A percentile compares a stretch with the other conserved stretches of the same genome.
phyloP scores from a whole-genome alignment of 495 filamentous ascomycete genomes.

The Beverwykella pulmonaria region DNA sequence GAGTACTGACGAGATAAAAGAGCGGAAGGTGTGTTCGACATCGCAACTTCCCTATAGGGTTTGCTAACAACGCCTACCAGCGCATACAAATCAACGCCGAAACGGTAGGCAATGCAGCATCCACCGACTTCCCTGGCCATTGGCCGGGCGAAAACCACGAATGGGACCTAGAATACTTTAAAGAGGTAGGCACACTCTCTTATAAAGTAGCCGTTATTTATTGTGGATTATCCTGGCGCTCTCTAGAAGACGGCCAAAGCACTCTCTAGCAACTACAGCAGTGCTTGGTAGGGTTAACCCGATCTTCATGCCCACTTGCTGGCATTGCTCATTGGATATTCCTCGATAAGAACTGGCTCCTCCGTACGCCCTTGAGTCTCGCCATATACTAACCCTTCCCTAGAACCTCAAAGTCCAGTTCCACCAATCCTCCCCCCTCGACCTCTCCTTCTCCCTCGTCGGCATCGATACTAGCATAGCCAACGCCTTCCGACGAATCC shows the following conservation, averaged over 20 bases:
- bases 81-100: conserved; percentile 84
- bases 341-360: no score
- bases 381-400: conserved; percentile 1
- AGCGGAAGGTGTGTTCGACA: conserved; percentile 38
- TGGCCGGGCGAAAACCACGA: conserved; percentile 87
- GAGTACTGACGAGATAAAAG: conserved; percentile 38
- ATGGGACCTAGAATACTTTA: conserved; percentile 81
- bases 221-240: no score
- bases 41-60: not conserved
- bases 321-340: no score
- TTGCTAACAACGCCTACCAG: conserved; percentile 48
- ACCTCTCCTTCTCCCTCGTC: conserved; percentile 85
- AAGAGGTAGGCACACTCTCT: conserved; percentile 49
- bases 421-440: conserved; percentile 73
- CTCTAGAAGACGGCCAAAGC: no score
- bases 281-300: no score
- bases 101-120: conserved; percentile 83
- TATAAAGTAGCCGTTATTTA: conserved; percentile 2
- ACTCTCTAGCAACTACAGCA: no score
- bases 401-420: conserved; percentile 75
- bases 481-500: conserved; percentile 96
- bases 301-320: no score
- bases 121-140: conserved; percentile 87
- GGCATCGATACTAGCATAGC: conserved; percentile 90
- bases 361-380: no score